phyloP scores from a whole-genome alignment of 345 rosid genomes.

The Hibiscus mutabilis region DNA sequence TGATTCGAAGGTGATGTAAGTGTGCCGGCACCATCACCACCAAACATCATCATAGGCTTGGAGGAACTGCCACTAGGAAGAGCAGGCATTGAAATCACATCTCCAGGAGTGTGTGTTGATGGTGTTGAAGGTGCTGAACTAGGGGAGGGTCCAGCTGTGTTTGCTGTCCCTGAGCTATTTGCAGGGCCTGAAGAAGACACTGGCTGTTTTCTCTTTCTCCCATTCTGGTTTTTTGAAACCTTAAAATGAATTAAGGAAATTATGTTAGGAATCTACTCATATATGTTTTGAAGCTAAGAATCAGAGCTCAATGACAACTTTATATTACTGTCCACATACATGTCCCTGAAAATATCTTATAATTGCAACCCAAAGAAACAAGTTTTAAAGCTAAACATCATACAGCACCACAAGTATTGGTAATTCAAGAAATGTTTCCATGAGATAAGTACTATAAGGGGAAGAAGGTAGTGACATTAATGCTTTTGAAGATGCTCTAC shows the following conservation, averaged over 20 bases:
- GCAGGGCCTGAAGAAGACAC: constrained; percentile 98
- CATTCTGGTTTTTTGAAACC: constrained; percentile 86
- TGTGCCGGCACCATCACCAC: constrained; percentile 69
- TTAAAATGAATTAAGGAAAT: constrained; percentile 34
- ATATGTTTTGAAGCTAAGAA: not conserved
- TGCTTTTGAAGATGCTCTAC: not conserved
- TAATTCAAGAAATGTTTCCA: not conserved
- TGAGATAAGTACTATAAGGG: not conserved
- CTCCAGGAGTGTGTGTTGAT: constrained; percentile 93
- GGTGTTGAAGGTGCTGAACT: constrained; percentile 99
- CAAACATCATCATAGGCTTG: constrained; percentile 68
- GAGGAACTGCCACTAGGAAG: constrained; percentile 77
- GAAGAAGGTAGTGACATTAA: not conserved
- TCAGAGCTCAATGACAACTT: constrained; percentile 1
- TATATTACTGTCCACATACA: not conserved
- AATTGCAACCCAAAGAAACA: not conserved
- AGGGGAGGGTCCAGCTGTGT: constrained; percentile 96
- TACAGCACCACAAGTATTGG: no score
- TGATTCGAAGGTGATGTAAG: constrained; percentile 90
- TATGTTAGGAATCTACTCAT: constrained; percentile 31
- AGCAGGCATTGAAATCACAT: constrained; percentile 83
- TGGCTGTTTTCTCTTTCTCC: constrained; percentile 95
- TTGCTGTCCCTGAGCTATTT: constrained; percentile 96
- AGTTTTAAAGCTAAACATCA: no score
- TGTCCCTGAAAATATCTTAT: not conserved